phyloP scores from a whole-genome alignment of 1,284 basidiomycete species.

The Fistulinella staudtii region DNA sequence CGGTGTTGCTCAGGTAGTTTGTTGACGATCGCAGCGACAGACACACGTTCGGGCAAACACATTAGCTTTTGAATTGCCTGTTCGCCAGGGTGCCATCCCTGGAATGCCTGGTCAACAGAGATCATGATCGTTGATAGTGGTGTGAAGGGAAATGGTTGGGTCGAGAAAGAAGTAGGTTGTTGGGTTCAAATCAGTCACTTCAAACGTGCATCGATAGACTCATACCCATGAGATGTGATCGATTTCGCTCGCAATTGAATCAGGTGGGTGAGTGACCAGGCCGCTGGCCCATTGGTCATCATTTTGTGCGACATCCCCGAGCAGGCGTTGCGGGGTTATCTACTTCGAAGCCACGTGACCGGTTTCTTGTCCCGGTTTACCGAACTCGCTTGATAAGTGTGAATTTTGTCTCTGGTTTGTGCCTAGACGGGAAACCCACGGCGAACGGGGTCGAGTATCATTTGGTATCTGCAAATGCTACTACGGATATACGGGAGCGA shows the following conservation, averaged over 20 bases:
- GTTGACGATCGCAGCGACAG: slow-evolving; percentile 25
- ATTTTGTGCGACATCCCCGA: too few species aligned
- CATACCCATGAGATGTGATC: too few species aligned
- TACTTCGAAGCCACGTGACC: too few species aligned
- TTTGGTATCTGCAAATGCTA: too few species aligned
- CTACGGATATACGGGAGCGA: too few species aligned
- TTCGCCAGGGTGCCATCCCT: slow-evolving; percentile 40
- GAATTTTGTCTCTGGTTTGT: too few species aligned
- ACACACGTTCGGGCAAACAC: slow-evolving; percentile 21
- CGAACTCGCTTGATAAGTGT: too few species aligned
- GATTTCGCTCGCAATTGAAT: not conserved
- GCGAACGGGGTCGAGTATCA: too few species aligned
- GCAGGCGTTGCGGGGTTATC: too few species aligned
- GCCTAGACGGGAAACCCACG: too few species aligned
- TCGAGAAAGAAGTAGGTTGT: too few species aligned
- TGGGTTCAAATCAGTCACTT: not conserved
- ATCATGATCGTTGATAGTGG: slow-evolving; percentile 2
- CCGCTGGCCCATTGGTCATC: not conserved
- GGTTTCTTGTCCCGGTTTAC: too few species aligned
- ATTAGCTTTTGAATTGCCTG: slow-evolving; percentile 32
- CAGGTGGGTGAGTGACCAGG: not conserved
- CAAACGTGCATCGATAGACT: not conserved
- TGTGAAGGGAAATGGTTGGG: not conserved
- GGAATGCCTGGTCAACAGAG: slow-evolving; percentile 13
- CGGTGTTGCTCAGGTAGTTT: slow-evolving; percentile 36